Conservation (phyloP, 2,329 filamentous ascomycete species). For the Ophiocordyceps robertsii region DNA sequence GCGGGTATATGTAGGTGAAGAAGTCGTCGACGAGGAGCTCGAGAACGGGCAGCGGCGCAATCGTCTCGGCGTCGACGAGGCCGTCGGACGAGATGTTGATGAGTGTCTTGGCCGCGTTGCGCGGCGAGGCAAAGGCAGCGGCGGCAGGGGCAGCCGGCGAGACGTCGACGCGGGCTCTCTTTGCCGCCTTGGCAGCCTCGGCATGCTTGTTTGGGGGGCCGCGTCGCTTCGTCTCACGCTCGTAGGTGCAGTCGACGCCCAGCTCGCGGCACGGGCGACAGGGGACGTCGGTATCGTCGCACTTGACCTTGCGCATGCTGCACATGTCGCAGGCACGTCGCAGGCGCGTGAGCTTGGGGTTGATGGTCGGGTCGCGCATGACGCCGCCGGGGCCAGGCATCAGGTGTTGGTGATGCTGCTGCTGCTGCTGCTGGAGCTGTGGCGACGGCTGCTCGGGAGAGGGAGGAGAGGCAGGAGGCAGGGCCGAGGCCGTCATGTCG, state of each 20-base stretch:
- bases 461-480: conserved; percentile 6
- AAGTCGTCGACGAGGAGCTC: conserved; percentile 65
- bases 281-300: conserved; percentile 41
- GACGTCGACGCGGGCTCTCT: conserved; percentile 27
- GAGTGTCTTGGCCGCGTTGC: conserved; percentile 33
- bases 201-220: conserved; percentile 47
- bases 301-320: conserved; percentile 49
- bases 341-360: conserved; percentile 40
- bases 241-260: conserved; percentile 43
- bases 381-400: conserved; percentile 6
- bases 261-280: conserved; percentile 44
- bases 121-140: conserved; percentile 19
- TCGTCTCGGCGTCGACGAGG: conserved; percentile 50
- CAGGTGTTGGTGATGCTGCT: conserved; percentile 4
- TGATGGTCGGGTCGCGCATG: conserved; percentile 26
- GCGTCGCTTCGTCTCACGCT: conserved; percentile 42
- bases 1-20: conserved; percentile 69
- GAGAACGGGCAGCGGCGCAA: conserved; percentile 56
- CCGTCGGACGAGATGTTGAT: conserved; percentile 28
- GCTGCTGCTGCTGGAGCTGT: not conserved
- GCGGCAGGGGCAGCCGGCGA: conserved; percentile 3
- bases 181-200: conserved; percentile 40
- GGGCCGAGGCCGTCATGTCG: conserved; percentile 1
- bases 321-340: conserved; percentile 49
- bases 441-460: conserved; percentile 6